Base-by-base conservation (phyloP, 169 alveolate genomes). In the Plasmodium vinckei region DNA sequence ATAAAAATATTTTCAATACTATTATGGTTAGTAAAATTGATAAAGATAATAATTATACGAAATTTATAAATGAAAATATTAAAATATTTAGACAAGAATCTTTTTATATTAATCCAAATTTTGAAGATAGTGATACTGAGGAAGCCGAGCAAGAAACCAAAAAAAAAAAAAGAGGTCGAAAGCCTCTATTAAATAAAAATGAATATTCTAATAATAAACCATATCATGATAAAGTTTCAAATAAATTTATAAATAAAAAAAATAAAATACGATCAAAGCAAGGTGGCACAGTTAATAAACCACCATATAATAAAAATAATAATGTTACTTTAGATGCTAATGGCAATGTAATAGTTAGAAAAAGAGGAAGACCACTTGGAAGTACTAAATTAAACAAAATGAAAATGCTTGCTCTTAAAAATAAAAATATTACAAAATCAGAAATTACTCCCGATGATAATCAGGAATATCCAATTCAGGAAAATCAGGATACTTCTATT, bases 331-430 rank as follows among this genome's bases (percentile, higher is more conserved):
- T 51, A 51, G 47, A 7, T 33, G 56, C 33, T 79, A 54, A 23
- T 9, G n/a, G 23, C 10, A 39, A 42, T 67, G 82, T 67, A n/a
- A 82, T 67, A 13, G 72, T 82, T 1, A 65, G 82, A 54, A 82
- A 68, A 67, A 82, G 90, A 9, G 90, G 90, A 1, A 82, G 90
- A 47, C 90, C 90, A 23, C 53, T 56, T 7, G 90, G 90, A 27
- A 82, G 90, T 65, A 82, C 90, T 3, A 82, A 82, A 56, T 21
- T 82, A 15, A 82, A 46, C 61, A 82, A 82, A 54, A 25, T 65
- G 9, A 54, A 33, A 15, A 6, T 67, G 49, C 82, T 67, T 21
- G 27, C n/a, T 13, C 25, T 44, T 46, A 17, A n/a, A 27, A 59
- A 59, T 46, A 67, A 56, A n/a, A 46, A 39, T 59, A 82, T 42